Evolutionary conservation across 2,329 filamentous ascomycete genomes (phyloP), one percentile per base, ranked within the genome.

Genomic region (Sclerotinia glacialis): DNA sequence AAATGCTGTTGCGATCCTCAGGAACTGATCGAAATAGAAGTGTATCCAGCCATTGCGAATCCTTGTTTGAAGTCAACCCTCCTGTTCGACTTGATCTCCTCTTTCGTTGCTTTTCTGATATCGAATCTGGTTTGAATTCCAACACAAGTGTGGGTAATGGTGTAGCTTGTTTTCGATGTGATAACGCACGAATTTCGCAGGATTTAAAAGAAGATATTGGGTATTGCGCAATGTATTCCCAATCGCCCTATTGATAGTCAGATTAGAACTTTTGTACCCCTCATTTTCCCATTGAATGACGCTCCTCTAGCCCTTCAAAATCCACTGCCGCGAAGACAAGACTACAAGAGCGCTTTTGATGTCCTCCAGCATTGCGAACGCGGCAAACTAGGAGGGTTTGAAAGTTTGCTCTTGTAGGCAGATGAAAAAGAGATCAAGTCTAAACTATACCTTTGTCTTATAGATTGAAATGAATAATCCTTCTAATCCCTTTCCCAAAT

Each of bases 1-100:
- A 80, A 23, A 89, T 80, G 63, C 79, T 80, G 55, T 80, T 78
- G 49, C 79, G 79, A 65, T 86, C 83, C 23, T 88, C 84, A 5
- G 78, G 76, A 21, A 81, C 78, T 0, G 81, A 78, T 42, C 87
- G 84, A 69, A 89, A 89, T 77, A 83, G 83, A 3, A 89, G 75
- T 0, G 81, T 82, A 64, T 74, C 73, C 16, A 71, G 56, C 71
- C 72, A 74, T 61, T 65, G 64, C 2, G 73, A 68, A 55, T 75
- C 74, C 56, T 74, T 75, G 34, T 16, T 59, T 5, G 72, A 70
- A 18, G 73, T 71, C 28, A 89, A 78, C 3, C 84, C 84, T 5
- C 84, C 82, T 4, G 87, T 85, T 68, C 86, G 82, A 71, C 86
- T 89, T 56, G 87, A 89, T 68, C 87, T 82, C 60, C 87, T 83